Base-by-base conservation (phyloP, 495 filamentous ascomycete species). In the Penicillium antarcticum region DNA sequence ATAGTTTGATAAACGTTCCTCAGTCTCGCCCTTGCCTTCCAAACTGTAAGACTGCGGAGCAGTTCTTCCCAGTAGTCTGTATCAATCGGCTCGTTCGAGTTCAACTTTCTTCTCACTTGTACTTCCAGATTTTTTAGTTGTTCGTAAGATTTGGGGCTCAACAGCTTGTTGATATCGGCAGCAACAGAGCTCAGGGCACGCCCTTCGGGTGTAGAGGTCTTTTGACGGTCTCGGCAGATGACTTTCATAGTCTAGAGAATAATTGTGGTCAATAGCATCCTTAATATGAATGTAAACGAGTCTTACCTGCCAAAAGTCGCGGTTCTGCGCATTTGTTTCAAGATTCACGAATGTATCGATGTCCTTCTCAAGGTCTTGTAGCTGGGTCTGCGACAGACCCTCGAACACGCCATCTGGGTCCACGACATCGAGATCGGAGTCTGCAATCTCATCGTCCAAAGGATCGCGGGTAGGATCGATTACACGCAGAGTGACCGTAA, bases 61-160 rank as follows among this genome's bases (percentile, higher is more conserved):
- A 98, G 79, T 60, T 95, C 88, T 57, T 95, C 91, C 94, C 94
- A 98, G 67, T 97, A 98, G 66, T 98, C 94, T 4, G 87, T 89
- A 72, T 98, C 95, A 61, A 97, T 91, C 9, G 88, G 87, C 64
- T 97, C 91, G 55, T 95, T 85, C 11, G 89, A 94, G 36, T 85
- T 77, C 34, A 98, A 67, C 68, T 97, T 98, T 8, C 73, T 72
- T 55, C 79, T 81, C 57, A 98, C 92, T 66, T 96, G 91, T 45
- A 74, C 79, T 70, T 97, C 94, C 21, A 98, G 75, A 17, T 76
- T 77, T 64, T 91, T 83, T 5, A 98, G 77, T 58, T 97, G 89
- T 62, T 91, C 86, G 35, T 88, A 85, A n/a, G 83, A 80, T 68
- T 99, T 99, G 2, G 90, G 89, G 13, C 81, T 81, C 13, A 99